These are phyloP conservation scores for Perkinsus marinus DNA, from an alignment of 169 alveolate genomes.

Conservation along the genomic window DNA sequence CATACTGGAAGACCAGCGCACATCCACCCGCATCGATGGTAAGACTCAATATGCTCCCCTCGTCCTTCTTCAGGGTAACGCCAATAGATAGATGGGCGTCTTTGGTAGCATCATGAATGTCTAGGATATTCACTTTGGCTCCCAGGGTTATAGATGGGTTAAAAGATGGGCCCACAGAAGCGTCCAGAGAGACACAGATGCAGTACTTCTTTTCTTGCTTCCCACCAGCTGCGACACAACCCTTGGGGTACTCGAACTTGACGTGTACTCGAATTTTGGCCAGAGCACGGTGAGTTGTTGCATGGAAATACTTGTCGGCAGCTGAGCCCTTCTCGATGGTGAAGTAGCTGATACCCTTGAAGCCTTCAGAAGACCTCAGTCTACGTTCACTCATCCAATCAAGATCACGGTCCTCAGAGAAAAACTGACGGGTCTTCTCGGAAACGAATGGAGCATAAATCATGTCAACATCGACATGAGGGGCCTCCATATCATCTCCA, in stretches of 20 bases:
- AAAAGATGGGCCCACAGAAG: not conserved
- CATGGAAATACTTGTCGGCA: not conserved
- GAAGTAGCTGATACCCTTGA: not conserved
- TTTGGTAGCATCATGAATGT: not conserved
- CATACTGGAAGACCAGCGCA: not conserved
- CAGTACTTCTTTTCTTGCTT: not conserved
- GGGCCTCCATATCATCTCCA: not conserved
- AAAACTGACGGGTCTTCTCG: not conserved
- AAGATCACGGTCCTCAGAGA: not conserved
- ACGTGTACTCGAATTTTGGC: not conserved
- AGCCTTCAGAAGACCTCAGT: not conserved
- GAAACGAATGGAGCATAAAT: not conserved
- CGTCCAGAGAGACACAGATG: not conserved
- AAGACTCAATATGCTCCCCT: not conserved
- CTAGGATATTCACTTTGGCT: not conserved
- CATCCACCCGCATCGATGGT: not conserved
- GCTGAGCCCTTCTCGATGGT: not conserved
- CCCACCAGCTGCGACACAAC: not conserved
- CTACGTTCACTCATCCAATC: not conserved
- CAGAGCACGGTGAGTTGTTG: not conserved
- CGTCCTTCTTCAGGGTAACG: not conserved
- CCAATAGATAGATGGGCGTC: not conserved
- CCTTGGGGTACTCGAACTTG: not conserved
- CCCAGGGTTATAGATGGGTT: not conserved
- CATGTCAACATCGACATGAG: not conserved